Evolutionary conservation across 1,284 basidiomycete species (phyloP).

Genomic region (Exobasidium cylindrosporum): DNA sequence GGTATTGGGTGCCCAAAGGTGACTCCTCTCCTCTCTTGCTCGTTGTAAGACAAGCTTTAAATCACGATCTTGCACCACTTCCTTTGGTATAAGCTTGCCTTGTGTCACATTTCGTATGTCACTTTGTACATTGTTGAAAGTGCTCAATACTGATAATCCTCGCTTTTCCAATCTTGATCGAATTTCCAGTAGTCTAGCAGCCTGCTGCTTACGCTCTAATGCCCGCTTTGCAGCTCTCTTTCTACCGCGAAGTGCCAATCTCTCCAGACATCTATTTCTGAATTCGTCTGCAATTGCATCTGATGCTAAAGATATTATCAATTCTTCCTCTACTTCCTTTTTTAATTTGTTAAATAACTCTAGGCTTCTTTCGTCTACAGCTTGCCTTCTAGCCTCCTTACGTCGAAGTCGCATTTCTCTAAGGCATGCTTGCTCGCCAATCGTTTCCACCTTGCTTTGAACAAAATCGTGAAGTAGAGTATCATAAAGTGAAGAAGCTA

Average conservation of each 20-base stretch:
- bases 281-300: conserved; percentile 8
- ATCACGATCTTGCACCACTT: conserved; percentile 1
- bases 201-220: background rate
- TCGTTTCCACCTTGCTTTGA: background rate
- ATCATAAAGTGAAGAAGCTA: background rate
- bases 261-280: background rate
- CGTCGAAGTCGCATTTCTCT: background rate
- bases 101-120: background rate
- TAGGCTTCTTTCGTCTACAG: background rate
- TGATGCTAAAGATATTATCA: background rate
- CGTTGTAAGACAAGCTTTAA: background rate
- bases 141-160: too few species aligned
- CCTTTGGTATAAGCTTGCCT: background rate
- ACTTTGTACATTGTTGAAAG: background rate
- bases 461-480: background rate
- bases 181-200: background rate
- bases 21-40: background rate
- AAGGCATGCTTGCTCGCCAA: conserved; percentile 5
- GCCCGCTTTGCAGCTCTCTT: background rate
- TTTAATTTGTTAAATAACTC: background rate
- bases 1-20: conserved; percentile 17
- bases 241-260: background rate
- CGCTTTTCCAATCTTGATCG: background rate
- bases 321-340: background rate
- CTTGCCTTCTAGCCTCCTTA: background rate